Evolutionary conservation across 192 early-diverging fungal species (phyloP), one percentile per base, ranked within the genome.

Genomic region (Backusella circina): DNA sequence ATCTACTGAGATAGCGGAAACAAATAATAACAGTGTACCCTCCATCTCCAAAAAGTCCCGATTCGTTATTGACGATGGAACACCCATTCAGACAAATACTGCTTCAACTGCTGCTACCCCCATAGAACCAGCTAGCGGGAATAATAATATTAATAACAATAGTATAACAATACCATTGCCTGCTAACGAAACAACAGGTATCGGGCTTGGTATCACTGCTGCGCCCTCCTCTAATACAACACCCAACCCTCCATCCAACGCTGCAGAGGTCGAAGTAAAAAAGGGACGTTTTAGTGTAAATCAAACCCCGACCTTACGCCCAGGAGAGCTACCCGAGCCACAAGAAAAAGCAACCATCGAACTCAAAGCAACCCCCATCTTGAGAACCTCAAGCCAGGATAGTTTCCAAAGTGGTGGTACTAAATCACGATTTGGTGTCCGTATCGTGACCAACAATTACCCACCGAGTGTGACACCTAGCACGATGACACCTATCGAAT

Each of bases 271-370:
- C 1, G 47, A 72, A 33, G 31, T 78, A 7, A 57, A 64, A 67
- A 93, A 92, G 66, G 92, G 92, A n/a, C 84, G 92, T 26, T 93
- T 93, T 69, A 91, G 89, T 79, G 90, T 93, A 47, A 78, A 78
- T 28, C 72, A 72, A 31, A 67, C 76, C 6, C 26, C 54, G 10
- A 61, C 26, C 23, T 12, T 61, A 28, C 51, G 66, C 1, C 67
- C 74, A 2, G 65, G 39, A 31, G 65, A 74, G 41, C 64, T 67
- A 35, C 15, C 21, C 23, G 33, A 68, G 12, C 67, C 32, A 21
- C 18, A 23, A 23, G 41, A 44, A 23, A 70, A 70, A 23, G 9
- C 15, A 30, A 26, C 41, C 15, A 5, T 10, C 4, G 69, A 70
- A 32, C 18, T 47, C 21, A 70, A 26, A 47, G 15, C 69, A 13